These are phyloP conservation scores for Mycosarcoma mackinlayi DNA, from an alignment of 1,284 basidiomycete species.

Conservation along the genomic window DNA sequence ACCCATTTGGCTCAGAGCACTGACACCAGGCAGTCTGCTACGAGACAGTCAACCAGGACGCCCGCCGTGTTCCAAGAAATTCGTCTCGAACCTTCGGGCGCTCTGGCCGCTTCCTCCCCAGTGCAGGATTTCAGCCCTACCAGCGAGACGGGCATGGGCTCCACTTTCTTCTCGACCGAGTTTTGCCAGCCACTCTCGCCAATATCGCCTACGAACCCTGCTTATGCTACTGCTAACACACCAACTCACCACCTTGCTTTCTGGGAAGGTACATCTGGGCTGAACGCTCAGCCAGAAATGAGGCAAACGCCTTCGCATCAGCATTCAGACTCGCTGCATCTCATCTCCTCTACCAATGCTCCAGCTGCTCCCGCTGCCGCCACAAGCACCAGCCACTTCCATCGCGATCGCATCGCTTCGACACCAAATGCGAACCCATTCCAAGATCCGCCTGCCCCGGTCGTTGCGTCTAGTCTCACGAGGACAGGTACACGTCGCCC, in stretches of 20 bases:
- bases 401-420: constrained; percentile 16
- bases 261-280: constrained; percentile 6
- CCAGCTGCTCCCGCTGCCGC: neutral
- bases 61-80: constrained; percentile 37
- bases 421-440: constrained; percentile 16
- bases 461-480: neutral
- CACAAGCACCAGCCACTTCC: constrained; percentile 2
- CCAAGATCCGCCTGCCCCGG: constrained; percentile 12
- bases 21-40: constrained; percentile 5
- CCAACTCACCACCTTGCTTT: neutral
- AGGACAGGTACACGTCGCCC: constrained; percentile 27
- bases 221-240: constrained; percentile 15
- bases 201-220: constrained; percentile 12
- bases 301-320: constrained; percentile 5
- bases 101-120: constrained; percentile 11
- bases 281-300: neutral
- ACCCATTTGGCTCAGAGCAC: constrained; percentile 6
- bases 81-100: constrained; percentile 6
- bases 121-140: constrained; percentile 7
- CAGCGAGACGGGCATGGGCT: constrained; percentile 6
- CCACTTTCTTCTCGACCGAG: constrained; percentile 13
- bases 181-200: constrained; percentile 21
- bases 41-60: constrained; percentile 13
- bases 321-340: constrained; percentile 15
- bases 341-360: neutral